phyloP scores from a whole-genome alignment of 202 grass and related monocot genomes.

The Zizania palustris region DNA sequence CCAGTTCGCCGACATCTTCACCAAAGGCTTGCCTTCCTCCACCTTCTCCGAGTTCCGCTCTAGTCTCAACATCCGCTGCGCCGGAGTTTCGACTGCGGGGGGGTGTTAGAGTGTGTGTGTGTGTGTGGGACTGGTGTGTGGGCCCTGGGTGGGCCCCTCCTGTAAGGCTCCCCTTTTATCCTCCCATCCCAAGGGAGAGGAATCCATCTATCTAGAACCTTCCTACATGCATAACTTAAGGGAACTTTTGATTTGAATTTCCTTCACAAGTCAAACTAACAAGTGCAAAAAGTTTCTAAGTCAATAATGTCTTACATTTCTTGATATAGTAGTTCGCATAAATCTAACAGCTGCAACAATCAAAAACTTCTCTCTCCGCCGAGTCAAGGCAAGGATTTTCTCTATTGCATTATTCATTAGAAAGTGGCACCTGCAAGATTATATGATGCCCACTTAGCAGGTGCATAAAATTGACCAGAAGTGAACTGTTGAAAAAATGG shows the following conservation, averaged over 20 bases:
- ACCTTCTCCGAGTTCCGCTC: no score
- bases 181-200: no score
- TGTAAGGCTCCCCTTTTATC: no score
- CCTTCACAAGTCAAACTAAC: conserved; percentile 1
- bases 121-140: no score
- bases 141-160: no score
- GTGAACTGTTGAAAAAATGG: conserved; percentile 16
- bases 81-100: no score
- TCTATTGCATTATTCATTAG: conserved; percentile 90
- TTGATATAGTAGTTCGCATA: conserved; percentile 93
- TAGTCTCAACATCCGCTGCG: no score
- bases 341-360: conserved; percentile 91
- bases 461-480: conserved; percentile 35
- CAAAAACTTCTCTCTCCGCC: conserved; percentile 82
- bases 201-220: no score
- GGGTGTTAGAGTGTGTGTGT: no score
- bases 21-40: no score
- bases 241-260: not conserved
- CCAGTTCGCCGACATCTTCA: no score
- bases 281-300: conserved; percentile 6
- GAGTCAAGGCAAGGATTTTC: conserved; percentile 85
- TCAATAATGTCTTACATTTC: conserved; percentile 68
- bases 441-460: conserved; percentile 45
- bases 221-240: no score
- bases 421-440: conserved; percentile 85